Base-by-base conservation (phyloP, 345 rosid genomes). In the Aquilaria malaccensis region DNA sequence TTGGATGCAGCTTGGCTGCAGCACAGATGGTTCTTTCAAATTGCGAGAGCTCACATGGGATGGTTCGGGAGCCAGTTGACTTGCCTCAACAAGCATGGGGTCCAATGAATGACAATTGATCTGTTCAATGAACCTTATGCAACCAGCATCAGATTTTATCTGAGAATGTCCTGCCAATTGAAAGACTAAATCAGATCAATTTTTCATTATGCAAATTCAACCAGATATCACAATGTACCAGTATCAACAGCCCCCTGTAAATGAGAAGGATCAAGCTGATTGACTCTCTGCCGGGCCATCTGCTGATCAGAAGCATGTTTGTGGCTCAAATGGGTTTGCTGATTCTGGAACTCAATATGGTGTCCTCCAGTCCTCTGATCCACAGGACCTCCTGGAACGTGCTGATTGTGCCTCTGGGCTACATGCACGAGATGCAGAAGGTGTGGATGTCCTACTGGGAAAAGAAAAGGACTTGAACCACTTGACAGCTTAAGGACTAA, bases 191-290 rank as follows among this genome's bases (percentile, higher is more conserved):
- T 37, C 3, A 3, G 43, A 0, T 7, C 43, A 37, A 37, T 7
- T 37, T 37, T 37, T 3, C 3, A 37, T 7, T 13, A 1, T 13
- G 14, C 9, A 12, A n/a, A 54, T 37, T 37, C 43, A 37, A 3
- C 1, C 5, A 3, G 43, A 7, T 37, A 37, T 37, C 5, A 37
- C 7, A 7, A 37, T 3, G 7, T 37, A 37, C 43, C 43, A 37
- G 3, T 37, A 51, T 56, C 63, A 65, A 33, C 53, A 50, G 45
- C 53, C 29, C 30, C 50, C 49, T 55, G 53, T 13, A 31, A 50
- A 5, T 33, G 65, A 15, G 58, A 65, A 22, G 56, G 65, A 13
- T 70, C 65, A 30, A 37, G 57, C 30, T 53, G 65, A 15, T 65
- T 53, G 22, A 62, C 50, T 11, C 55, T 50, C 30, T 55, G 66